These are phyloP conservation scores for Lodderomyces parapsilosis DNA, from an alignment of 1,139 yeast genomes.

Conservation along the genomic window DNA sequence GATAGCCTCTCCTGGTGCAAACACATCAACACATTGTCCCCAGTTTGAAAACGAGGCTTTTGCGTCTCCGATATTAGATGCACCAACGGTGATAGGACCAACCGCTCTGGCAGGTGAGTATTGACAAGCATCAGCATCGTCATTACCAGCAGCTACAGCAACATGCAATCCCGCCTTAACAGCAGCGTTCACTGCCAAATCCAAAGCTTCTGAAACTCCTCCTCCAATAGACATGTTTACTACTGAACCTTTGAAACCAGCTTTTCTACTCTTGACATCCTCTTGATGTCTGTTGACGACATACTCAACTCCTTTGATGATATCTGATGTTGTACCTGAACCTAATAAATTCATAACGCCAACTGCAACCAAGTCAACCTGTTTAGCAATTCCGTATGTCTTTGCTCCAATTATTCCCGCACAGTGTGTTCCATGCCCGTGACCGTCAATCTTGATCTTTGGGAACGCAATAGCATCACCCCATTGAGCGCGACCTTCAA, in stretches of 20 bases:
- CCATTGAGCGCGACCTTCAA: slow-evolving; percentile 44
- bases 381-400: slow-evolving; percentile 44
- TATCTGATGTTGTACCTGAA: slow-evolving; percentile 41
- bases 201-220: slow-evolving; percentile 41
- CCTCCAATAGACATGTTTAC: slow-evolving; percentile 48
- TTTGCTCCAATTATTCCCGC: slow-evolving; percentile 47
- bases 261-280: slow-evolving; percentile 25
- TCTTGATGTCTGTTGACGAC: slow-evolving; percentile 39
- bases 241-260: slow-evolving; percentile 45
- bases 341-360: slow-evolving; percentile 43
- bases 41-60: slow-evolving; percentile 44
- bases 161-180: slow-evolving; percentile 41
- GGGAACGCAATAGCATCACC: slow-evolving; percentile 42
- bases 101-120: slow-evolving; percentile 45
- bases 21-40: slow-evolving; percentile 45
- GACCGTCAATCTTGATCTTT: slow-evolving; percentile 34
- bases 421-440: slow-evolving; percentile 59
- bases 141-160: slow-evolving; percentile 49
- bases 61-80: slow-evolving; percentile 35
- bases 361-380: slow-evolving; percentile 42
- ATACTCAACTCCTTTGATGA: slow-evolving; percentile 44
- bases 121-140: slow-evolving; percentile 41
- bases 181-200: slow-evolving; percentile 44
- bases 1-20: slow-evolving; percentile 46
- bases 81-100: slow-evolving; percentile 46